Evolutionary conservation across 129 eudicot genomes (phyloP).

Genomic region (Pittosporum tobira): DNA sequence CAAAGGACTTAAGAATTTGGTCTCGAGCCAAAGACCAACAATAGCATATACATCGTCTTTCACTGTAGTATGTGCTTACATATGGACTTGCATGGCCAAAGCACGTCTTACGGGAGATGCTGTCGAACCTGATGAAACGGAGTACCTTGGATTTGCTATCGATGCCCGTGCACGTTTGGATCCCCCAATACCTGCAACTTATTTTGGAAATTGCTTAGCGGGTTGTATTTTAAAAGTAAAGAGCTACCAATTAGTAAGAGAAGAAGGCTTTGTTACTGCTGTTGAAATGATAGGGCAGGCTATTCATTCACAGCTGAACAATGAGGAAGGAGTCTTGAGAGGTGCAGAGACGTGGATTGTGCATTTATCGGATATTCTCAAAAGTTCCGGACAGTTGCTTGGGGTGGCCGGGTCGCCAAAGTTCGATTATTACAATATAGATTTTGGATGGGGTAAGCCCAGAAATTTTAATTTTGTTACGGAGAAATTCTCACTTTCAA

Average conservation of each 20-base stretch:
- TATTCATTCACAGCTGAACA: constrained; percentile 22
- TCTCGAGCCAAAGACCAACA: constrained; percentile 18
- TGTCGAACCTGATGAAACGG: constrained; percentile 28
- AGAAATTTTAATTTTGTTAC: constrained; percentile 25
- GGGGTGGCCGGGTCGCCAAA: constrained; percentile 49
- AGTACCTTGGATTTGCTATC: constrained; percentile 24
- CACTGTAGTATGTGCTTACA: constrained; percentile 14
- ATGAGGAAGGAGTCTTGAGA: constrained; percentile 29
- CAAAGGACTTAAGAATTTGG: constrained; percentile 19
- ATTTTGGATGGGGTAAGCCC: constrained; percentile 55
- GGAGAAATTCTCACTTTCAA: constrained; percentile 26
- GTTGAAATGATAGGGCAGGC: constrained; percentile 25
- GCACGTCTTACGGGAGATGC: constrained; percentile 3
- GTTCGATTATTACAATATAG: constrained; percentile 30
- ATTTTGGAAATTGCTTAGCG: constrained; percentile 47
- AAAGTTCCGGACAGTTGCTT: constrained; percentile 4
- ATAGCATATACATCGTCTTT: constrained; percentile 30
- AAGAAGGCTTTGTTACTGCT: constrained; percentile 32
- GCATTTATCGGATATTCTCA: constrained; percentile 14
- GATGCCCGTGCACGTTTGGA: constrained; percentile 43
- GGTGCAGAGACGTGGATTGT: constrained; percentile 38
- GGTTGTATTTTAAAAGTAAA: constrained; percentile 23
- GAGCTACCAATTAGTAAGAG: constrained; percentile 17
- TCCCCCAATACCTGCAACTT: constrained; percentile 36
- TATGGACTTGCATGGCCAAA: constrained; percentile 40